Base-by-base conservation (phyloP, 1,284 basidiomycete species). In the Tilletia horrida region DNA sequence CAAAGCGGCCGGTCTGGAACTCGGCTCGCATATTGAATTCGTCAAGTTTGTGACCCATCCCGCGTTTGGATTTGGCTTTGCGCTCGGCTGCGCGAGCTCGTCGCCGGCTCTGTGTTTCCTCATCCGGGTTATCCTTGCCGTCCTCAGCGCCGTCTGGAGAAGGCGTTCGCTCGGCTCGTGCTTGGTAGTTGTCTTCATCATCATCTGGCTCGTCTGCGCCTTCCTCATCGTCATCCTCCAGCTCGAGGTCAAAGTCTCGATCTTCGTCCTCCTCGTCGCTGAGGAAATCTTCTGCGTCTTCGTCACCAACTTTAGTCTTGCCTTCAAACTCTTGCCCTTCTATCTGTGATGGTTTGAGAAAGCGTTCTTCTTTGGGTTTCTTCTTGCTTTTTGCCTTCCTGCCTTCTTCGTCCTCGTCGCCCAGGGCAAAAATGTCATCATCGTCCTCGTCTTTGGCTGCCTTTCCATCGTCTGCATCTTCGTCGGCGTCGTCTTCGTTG, bases 21-120 rank as follows among this genome's bases (percentile, higher is more conserved):
- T 99, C 96, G 73, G 91, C 90, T 73, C 93, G 91, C 96, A 99
- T 97, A 83, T 99, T 97, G 87, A 99, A 99, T 40, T 91, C 90
- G 8, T 92, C 94, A 14, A 97, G 82, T 77, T 94, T 91, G 82
- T 85, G 93, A 0, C 94, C 96, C 93, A 96, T 95, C 27, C 91
- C 71, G 23, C 63, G 42, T 42, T 74, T 69, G 14, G 23, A 23
- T 35, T 66, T 66, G 2, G 35, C 31, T 27, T 27, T 23, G 40
- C 44, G 50, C 13, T n/a, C 16, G 42, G 55, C 31, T 35, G 55
- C 42, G 31, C 21, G n/a, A n/a, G 42, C 47, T 42, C 13, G 11
- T 18, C 61, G 42, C 8, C 47, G 47, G 18, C 47, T 16, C 18
- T 48, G 18, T 11, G 47, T 23, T 48, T 48, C 47, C 9, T 48